Evolutionary conservation across 208 protist genomes (phyloP).

Genomic region (Crithidia sp.): DNA sequence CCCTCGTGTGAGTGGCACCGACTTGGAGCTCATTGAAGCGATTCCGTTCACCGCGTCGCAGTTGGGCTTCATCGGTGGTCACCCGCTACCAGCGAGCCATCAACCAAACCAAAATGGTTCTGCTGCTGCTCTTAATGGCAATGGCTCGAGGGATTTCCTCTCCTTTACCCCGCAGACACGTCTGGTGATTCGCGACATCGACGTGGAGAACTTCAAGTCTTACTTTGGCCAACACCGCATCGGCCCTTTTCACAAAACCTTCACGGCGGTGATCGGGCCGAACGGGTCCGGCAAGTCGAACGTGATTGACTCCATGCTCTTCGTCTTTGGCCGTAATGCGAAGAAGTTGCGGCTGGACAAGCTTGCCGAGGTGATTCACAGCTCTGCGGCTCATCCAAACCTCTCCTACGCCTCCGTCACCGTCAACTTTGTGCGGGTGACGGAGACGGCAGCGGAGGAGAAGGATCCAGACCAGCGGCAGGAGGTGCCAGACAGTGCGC

Average conservation of each 20-base stretch:
- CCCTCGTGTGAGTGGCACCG: constrained; percentile 27
- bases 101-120: neutral
- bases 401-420: constrained; percentile 94
- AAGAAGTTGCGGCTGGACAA: constrained; percentile 98
- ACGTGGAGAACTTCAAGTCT: constrained; percentile 99
- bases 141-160: no score
- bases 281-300: constrained; percentile 99
- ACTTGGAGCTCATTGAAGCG: constrained; percentile 21
- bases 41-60: constrained; percentile 2
- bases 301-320: constrained; percentile 99
- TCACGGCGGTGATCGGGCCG: constrained; percentile 99
- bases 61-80: neutral
- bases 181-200: constrained; percentile 98
- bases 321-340: constrained; percentile 99
- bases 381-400: constrained; percentile 94
- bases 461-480: constrained; percentile 75
- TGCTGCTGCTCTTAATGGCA: neutral
- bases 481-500: constrained; percentile 89
- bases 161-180: constrained; percentile 27
- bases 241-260: constrained; percentile 99
- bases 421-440: constrained; percentile 97
- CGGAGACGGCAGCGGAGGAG: constrained; percentile 76
- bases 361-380: constrained; percentile 99
- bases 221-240: constrained; percentile 98
- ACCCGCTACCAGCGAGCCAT: neutral